phyloP scores from a whole-genome alignment of 2,329 filamentous ascomycete species.

The Fusarium irregulare region DNA sequence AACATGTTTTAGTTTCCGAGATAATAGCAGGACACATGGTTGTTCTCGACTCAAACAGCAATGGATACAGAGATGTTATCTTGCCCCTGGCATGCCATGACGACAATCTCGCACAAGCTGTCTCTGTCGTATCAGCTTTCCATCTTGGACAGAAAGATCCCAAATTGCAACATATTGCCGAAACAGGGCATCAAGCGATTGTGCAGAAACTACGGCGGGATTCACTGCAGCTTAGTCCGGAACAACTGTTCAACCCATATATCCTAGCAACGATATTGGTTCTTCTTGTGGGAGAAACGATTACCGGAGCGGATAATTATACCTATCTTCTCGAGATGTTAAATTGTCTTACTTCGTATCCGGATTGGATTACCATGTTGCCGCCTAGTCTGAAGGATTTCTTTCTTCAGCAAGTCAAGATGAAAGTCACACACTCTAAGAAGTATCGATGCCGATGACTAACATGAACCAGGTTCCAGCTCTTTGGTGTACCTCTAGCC shows the following conservation, averaged over 20 bases:
- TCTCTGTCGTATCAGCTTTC: constrained; percentile 54
- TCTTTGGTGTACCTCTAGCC: constrained; percentile 47
- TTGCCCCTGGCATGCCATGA: constrained; percentile 55
- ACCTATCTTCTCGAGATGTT: constrained; percentile 53
- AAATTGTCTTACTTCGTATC: constrained; percentile 44
- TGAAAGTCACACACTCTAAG: constrained; percentile 27
- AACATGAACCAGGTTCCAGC: constrained; percentile 42
- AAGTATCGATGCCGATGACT: rapidly evolving
- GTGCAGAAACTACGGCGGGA: constrained; percentile 51
- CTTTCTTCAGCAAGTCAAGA: constrained; percentile 49
- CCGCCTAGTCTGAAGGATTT: constrained; percentile 40
- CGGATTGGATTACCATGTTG: constrained; percentile 35
- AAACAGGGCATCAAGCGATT: constrained; percentile 51
- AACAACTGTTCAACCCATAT: constrained; percentile 51
- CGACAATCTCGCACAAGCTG: constrained; percentile 50
- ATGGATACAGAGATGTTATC: constrained; percentile 55
- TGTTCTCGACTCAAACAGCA: constrained; percentile 50
- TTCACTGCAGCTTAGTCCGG: constrained; percentile 43
- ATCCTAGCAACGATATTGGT: constrained; percentile 54
- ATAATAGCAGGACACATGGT: constrained; percentile 55
- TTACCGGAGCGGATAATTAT: constrained; percentile 55
- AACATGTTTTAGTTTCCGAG: constrained; percentile 46
- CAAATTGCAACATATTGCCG: constrained; percentile 47
- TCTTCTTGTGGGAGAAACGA: constrained; percentile 55
- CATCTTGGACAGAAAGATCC: constrained; percentile 51